phyloP scores from a whole-genome alignment of 306 rosid species.

The Astragalus membranaceus region DNA sequence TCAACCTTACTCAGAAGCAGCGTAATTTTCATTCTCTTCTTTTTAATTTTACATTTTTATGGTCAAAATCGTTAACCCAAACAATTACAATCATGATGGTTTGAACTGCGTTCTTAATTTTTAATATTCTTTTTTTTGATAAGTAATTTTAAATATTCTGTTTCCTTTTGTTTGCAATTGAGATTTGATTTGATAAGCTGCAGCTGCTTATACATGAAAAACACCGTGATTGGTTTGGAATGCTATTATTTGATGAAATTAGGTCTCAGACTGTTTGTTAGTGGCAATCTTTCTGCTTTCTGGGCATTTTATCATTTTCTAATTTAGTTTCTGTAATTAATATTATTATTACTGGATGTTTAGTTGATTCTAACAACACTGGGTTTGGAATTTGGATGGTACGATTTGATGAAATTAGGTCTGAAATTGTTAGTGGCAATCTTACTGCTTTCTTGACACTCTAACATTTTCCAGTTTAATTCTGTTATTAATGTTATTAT shows the following conservation, averaged over 20 bases:
- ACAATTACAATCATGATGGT: background rate
- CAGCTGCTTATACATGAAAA: background rate
- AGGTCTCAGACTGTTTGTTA: background rate
- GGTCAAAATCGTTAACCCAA: no score
- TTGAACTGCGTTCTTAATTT: background rate
- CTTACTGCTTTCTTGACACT: background rate
- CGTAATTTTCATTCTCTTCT: background rate
- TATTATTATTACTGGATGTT: background rate
- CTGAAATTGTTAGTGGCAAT: background rate
- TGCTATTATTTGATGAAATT: background rate
- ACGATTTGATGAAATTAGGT: no score
- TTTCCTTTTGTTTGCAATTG: background rate
- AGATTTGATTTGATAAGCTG: background rate
- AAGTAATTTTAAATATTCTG: background rate
- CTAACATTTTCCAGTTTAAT: background rate
- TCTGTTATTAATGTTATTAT: background rate
- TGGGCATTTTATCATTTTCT: background rate
- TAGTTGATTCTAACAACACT: background rate
- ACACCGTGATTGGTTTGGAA: background rate
- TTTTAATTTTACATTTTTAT: background rate
- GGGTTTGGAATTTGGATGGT: no score
- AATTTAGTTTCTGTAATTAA: background rate
- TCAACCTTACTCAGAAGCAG: no score
- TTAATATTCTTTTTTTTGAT: background rate
- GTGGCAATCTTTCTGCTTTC: background rate